Base-by-base conservation (phyloP, 176 grass and related monocot genomes). In the Poa annua region DNA sequence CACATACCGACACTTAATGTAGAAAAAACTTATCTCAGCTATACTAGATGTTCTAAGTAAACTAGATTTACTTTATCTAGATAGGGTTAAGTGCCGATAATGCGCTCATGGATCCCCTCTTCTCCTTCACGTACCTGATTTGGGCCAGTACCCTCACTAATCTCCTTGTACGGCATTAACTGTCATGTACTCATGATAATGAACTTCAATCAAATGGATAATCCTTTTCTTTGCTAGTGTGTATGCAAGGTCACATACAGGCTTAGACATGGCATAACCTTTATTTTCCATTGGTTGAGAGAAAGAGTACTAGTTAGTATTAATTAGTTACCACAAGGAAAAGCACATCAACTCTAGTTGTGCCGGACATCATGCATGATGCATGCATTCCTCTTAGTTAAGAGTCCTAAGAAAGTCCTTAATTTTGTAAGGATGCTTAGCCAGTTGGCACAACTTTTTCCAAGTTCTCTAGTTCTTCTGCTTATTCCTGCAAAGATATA, bases 81-180 rank as follows among this genome's bases (percentile, higher is more conserved):
- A 11, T 51, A 52, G 69, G 48, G 1, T 79, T 55, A 71, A 74
- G 61, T 21, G 17, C 10, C 20, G 21, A 20, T 24, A 77, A 7
- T 17, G 45, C 56, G 33, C 86, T 79, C 67, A 55, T 84, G 87
- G 59, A 80, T 68, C 24, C 76, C 69, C 87, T 85, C 82, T 44
- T 88, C 66, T 78, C 74, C 65, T 41, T 80, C 86, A 78, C 86
- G 83, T 78, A 78, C n/a, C n/a, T n/a, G n/a, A 81, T 86, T 68
- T 48, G 47, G 44, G 45, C 17, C 38, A 48, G 29, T 17, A 65
- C 44, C 19, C 11, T 36, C 34, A 29, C 68, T 65, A 51, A 65
- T 56, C 25, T 25, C 25, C 19, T 44, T 42, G 5, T 35, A 77
- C 8, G 13, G 32, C 50, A 35, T n/a, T 74, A 81, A 62, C 22